Evolutionary conservation across 2,329 filamentous ascomycete genomes (phyloP).

Genomic region (Endocalyx cinctus): DNA sequence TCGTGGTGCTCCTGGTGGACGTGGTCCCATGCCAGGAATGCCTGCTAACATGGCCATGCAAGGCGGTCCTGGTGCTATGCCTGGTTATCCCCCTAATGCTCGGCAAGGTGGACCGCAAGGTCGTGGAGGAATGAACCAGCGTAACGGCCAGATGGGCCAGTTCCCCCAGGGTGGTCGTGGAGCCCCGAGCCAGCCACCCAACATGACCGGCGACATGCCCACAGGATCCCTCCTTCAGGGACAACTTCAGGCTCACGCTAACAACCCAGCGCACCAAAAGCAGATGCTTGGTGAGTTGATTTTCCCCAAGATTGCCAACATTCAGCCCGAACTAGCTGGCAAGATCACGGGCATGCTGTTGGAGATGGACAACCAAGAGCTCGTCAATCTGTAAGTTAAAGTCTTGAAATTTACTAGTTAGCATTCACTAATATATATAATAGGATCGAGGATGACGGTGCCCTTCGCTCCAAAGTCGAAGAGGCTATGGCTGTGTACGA

Average conservation of each 20-base stretch:
- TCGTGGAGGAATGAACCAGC: conserved; percentile 40
- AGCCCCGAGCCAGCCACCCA: conserved; percentile 32
- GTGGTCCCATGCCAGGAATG: conserved; percentile 71
- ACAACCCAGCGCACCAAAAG: conserved; percentile 77
- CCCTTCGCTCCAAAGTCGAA: conserved; percentile 92
- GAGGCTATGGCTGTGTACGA: conserved; percentile 97
- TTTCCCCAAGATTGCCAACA: conserved; percentile 95
- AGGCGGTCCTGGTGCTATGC: conserved; percentile 42
- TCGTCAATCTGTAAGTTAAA: conserved; percentile 84
- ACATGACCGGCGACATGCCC: conserved; percentile 27
- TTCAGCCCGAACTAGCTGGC: conserved; percentile 92
- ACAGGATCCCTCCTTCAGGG: conserved; percentile 48
- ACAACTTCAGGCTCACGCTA: conserved; percentile 48
- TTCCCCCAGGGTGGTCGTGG: conserved; percentile 46
- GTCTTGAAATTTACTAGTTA: not conserved
- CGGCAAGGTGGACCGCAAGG: conserved; percentile 31
- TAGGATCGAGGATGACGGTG: conserved; percentile 83
- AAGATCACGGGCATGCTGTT: conserved; percentile 99
- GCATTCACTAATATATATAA: conserved; percentile 21
- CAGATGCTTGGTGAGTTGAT: conserved; percentile 96
- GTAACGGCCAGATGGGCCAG: conserved; percentile 36
- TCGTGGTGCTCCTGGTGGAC: conserved; percentile 59
- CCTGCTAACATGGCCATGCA: conserved; percentile 62
- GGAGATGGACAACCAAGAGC: conserved; percentile 96
- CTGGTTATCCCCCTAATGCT: conserved; percentile 54